Base-by-base conservation (phyloP, 225 moss, liverwort and hornwort species). In the Physcomitrium patens region DNA sequence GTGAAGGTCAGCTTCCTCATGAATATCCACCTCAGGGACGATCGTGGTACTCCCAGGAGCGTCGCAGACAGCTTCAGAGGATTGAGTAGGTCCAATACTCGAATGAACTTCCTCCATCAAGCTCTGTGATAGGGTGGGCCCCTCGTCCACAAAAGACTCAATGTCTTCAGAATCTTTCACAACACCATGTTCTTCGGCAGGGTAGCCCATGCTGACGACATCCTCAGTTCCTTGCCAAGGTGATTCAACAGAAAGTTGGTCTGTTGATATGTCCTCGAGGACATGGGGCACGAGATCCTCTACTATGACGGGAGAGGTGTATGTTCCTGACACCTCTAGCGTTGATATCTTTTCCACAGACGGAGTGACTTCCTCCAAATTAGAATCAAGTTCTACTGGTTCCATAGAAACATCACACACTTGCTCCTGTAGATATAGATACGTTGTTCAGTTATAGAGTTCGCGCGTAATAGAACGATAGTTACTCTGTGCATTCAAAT, bases 341-440 rank as follows among this genome's bases (percentile, higher is more conserved):
- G 24, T 22, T 8, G 53, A 27, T 15, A 4, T 18, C 24, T 73
- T 68, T 11, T 59, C 18, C 63, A 20, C 44, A 5, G 57, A 64
- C 12, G 42, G 8, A 63, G 58, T 7, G 62, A 23, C 4, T 23
- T 75, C 70, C 18, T 12, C 60, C 6, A 0, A 31, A 9, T 59
- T 28, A 12, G 49, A 46, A 46, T 46, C 23, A 1, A 31, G 31
- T 37, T 37, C 12, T 13, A 20, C 58, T 8, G 24, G 18, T 27
- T 28, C 37, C 22, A 24, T 12, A 6, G 17, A 13, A 67, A 26
- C 45, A 51, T 31, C 11, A 54, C n/a, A 14, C 44, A 46, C n/a
- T 17, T 6, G 19, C 14, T 74, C 75, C 82, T 83, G 75, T 22
- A 67, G 53, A 61, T 37, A 70, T 9, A 13, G 76, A 18, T 6